Percentiles rank a stretch among this genome's conserved stretches.
These are phyloP conservation scores for Oenanthe sinensis DNA, from an alignment of 129 eudicot genomes.

Conservation along the genomic window DNA sequence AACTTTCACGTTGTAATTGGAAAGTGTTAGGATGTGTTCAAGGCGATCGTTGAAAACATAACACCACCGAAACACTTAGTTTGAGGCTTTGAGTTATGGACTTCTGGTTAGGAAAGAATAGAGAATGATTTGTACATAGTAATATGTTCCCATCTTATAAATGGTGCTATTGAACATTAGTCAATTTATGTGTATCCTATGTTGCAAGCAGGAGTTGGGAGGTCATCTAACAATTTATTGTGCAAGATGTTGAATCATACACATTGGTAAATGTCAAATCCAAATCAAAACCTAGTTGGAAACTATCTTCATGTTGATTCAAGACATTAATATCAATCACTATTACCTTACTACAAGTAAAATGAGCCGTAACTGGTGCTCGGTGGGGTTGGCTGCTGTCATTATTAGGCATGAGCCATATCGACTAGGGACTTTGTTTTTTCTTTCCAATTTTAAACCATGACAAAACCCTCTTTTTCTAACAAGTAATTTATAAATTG, in stretches of 20 bases:
- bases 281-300: neutral
- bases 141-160: neutral
- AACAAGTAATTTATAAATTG: too few species aligned
- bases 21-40: constrained; percentile 12
- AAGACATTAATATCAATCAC: constrained; percentile 7
- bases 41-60: constrained; percentile 16
- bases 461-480: neutral
- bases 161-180: neutral
- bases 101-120: neutral
- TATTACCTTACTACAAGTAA: constrained; percentile 12
- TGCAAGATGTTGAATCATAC: constrained; percentile 3
- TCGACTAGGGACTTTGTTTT: neutral
- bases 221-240: neutral
- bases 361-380: constrained; percentile 2
- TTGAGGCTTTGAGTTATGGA: neutral
- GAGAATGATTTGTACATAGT: constrained; percentile 12
- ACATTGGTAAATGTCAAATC: neutral
- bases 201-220: neutral
- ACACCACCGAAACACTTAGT: neutral
- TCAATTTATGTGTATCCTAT: neutral
- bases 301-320: constrained; percentile 7
- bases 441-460: neutral
- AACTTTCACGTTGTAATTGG: neutral
- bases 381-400: constrained; percentile 6
- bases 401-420: neutral